Conservation (phyloP, 1,284 basidiomycete species). For the Pyrrhoderma lamaoense region DNA sequence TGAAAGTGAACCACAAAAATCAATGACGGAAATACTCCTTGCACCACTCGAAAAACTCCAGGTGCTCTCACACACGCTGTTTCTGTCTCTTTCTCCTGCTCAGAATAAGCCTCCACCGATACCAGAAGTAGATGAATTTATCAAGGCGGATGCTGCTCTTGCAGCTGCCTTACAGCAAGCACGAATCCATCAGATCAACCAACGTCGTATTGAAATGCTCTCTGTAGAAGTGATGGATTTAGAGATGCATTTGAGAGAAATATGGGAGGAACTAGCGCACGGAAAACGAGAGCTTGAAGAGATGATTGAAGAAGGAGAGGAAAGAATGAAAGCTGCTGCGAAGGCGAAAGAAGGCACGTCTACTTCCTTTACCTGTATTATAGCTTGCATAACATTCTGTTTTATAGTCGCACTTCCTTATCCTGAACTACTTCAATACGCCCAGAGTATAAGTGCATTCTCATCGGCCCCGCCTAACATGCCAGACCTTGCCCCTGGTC, state of each 20-base stretch:
- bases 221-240: slow-evolving; percentile 61
- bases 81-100: slow-evolving; percentile 60
- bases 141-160: slow-evolving; percentile 53
- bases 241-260: slow-evolving; percentile 57
- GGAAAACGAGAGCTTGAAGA: slow-evolving; percentile 61
- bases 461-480: slow-evolving; percentile 80
- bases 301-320: slow-evolving; percentile 64
- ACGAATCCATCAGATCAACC: slow-evolving; percentile 64
- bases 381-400: slow-evolving; percentile 2
- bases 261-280: slow-evolving; percentile 52
- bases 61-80: slow-evolving; percentile 58
- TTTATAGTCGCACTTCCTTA: slow-evolving; percentile 64
- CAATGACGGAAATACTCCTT: slow-evolving; percentile 46
- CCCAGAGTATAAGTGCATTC: slow-evolving; percentile 72
- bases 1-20: slow-evolving; percentile 15
- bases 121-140: slow-evolving; percentile 54
- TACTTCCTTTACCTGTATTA: slow-evolving; percentile 1
- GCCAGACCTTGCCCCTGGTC: slow-evolving; percentile 59
- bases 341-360: slow-evolving; percentile 59
- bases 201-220: slow-evolving; percentile 61
- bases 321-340: slow-evolving; percentile 58
- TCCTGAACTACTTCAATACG: slow-evolving; percentile 71
- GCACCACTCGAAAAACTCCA: slow-evolving; percentile 56
- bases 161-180: slow-evolving; percentile 58
- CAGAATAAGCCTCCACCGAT: slow-evolving; percentile 53